Base-by-base conservation (phyloP, 805 yeast genomes). In the Monosporozyma unispora region DNA sequence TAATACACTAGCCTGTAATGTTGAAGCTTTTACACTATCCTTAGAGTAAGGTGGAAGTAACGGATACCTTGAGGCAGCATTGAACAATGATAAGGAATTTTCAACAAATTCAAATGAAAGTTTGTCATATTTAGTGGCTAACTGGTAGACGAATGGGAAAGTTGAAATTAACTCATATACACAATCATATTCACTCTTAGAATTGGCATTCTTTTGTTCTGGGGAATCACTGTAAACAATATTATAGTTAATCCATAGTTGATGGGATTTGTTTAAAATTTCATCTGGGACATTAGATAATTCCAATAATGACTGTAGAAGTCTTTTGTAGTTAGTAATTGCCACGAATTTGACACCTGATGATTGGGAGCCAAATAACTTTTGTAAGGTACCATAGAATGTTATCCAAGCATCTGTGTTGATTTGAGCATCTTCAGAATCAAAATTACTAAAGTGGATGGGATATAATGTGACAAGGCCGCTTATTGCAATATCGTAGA, bases 51-150 rank as follows among this genome's bases (percentile, higher is more conserved):
- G 78, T 8, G 88, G 84, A 35, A 87, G 69, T 11, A 84, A 73
- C 1, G 95, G 95, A 62, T 84, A 88, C 39, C 86, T 70, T 0
- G 85, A 78, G 50, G 88, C 79, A 14, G 80, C 72, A 57, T 78
- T 79, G 58, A 91, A 74, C 4, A 81, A 67, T n/a, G 68, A 69
- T 35, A 87, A 63, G n/a, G 84, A 70, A 21, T 63, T 69, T 41
- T 71, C 76, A n/a, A 80, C 70, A 48, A 64, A 57, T 7, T 57
- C 64, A 62, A 72, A 21, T 49, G 66, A 25, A 54, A 57, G 19
- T 68, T 68, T 41, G 66, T 61, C 25, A 57, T 63, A 2, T 63
- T 66, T 42, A 54, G 54, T 23, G 55, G 69, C 56, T 22, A 80
- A 59, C 1, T 53, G 50, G 54, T 75, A 73, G 7, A 86, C 64